phyloP scores from a whole-genome alignment of 2,329 filamentous ascomycete genomes.

The Pleoardoris graminearum region DNA sequence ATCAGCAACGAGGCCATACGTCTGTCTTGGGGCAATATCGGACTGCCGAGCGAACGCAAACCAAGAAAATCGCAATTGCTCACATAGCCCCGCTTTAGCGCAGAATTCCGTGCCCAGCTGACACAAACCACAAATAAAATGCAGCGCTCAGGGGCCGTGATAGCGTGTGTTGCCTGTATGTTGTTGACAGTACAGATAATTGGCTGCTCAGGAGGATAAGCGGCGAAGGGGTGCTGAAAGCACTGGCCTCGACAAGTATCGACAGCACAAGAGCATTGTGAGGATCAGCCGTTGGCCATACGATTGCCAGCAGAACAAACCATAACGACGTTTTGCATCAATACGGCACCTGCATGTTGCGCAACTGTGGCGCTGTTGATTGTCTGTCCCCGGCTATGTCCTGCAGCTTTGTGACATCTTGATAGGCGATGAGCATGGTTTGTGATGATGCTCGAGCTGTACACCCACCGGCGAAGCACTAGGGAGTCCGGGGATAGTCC shows the following conservation, averaged over 20 bases:
- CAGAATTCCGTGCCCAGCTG: conserved; percentile 35
- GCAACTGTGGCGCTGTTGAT: conserved; percentile 40
- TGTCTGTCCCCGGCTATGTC: conserved; percentile 27
- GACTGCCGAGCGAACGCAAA: conserved; percentile 16
- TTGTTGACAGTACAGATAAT: conserved; percentile 17
- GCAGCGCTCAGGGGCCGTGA: conserved; percentile 34
- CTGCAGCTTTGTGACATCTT: conserved; percentile 26
- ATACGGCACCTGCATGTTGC: conserved; percentile 37
- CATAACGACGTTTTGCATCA: conserved; percentile 26
- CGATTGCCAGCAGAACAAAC: conserved; percentile 17
- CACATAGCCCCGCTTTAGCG: conserved; percentile 23
- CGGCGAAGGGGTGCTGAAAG: conserved; percentile 22
- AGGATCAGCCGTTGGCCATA: conserved; percentile 4
- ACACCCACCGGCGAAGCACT: conserved; percentile 14
- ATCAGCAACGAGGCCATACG: conserved; percentile 13
- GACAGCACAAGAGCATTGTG: conserved; percentile 7
- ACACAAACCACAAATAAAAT: conserved; percentile 39
- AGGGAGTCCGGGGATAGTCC: conserved; percentile 20
- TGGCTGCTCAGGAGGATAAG: conserved; percentile 20
- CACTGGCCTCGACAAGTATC: conserved; percentile 16
- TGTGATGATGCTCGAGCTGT: conserved; percentile 40
- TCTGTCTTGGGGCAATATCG: conserved; percentile 16
- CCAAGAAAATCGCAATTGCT: conserved; percentile 29
- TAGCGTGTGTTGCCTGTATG: conserved; percentile 1
- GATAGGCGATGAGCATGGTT: conserved; percentile 23